Evolutionary conservation across 495 filamentous ascomycete genomes (phyloP), one percentile per base, ranked within the genome.

Genomic region (Aspergillus taichungensis): DNA sequence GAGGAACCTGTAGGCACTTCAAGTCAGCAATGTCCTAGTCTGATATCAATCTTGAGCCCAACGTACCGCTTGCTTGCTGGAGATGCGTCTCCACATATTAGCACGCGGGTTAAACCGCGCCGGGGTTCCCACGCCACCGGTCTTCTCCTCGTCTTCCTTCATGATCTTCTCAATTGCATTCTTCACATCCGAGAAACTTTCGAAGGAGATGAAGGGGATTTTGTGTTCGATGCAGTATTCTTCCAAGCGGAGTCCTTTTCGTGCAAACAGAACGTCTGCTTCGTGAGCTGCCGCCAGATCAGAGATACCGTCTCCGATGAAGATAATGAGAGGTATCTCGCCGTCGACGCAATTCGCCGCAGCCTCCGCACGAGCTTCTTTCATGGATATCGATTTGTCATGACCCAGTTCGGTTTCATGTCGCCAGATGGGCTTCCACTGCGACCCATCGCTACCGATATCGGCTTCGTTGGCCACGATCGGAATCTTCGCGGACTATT

Each of bases 251-350:
- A 88, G 64, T 5, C 83, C 83, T 18, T 73, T 71, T 1, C 83
- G 72, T 4, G 84, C 83, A 52, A 89, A 89, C 29, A 88, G 75
- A 0, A 88, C 82, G 56, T 88, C 85, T 8, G 84, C 84, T 50
- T 88, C 75, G 30, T 79, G 71, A 0, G 84, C 82, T 11, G 84
- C 84, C 0, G 84, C 74, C 6, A 88, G 75, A 53, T 87, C 84
- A 6, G 81, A 85, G 11, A 89, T 82, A 2, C 85, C 85, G 60
- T 88, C 85, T 40, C 85, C 84, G 50, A 87, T 85, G 59, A 88
- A 89, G 34, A 88, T 67, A 46, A 88, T 80, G 1, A 83, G 69
- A 6, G 84, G 85, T 36, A 84, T 76, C 10, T 80, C 77, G 40
- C 74, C 78, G 30, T 84, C 75, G 1, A 73, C 71, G 41, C 71